phyloP scores from a whole-genome alignment of 352 stramenopile species.

The Phytophthora quininea region DNA sequence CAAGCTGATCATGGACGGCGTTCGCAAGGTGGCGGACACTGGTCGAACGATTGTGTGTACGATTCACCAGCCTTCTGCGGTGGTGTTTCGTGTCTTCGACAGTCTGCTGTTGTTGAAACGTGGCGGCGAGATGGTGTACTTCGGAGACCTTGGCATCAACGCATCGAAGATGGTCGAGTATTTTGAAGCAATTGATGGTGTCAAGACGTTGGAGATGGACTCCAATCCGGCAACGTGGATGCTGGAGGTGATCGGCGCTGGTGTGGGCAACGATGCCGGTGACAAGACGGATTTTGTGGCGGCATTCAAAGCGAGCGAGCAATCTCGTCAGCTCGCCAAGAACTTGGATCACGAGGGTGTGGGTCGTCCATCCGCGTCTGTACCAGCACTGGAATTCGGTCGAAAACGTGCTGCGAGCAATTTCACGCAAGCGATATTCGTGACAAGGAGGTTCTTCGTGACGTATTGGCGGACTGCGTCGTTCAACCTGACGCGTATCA shows the following conservation, averaged over 20 bases:
- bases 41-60: constrained; percentile 80
- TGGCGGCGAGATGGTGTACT: constrained; percentile 56
- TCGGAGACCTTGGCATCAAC: constrained; percentile 51
- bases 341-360: constrained; percentile 23
- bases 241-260: constrained; percentile 64
- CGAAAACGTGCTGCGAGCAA: constrained; percentile 29
- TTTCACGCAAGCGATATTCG: constrained; percentile 29
- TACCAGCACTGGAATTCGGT: constrained; percentile 25
- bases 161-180: constrained; percentile 45
- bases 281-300: constrained; percentile 18
- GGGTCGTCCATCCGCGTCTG: neutral
- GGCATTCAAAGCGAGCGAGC: constrained; percentile 15
- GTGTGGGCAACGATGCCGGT: constrained; percentile 34
- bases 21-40: constrained; percentile 69
- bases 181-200: constrained; percentile 53
- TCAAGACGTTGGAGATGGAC: constrained; percentile 40
- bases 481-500: constrained; percentile 76
- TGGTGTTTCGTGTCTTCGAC: constrained; percentile 62
- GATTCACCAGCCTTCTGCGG: constrained; percentile 81
- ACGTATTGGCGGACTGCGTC: constrained; percentile 81
- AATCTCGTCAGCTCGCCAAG: constrained; percentile 1
- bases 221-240: constrained; percentile 89
- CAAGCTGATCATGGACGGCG: constrained; percentile 70
- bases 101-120: constrained; percentile 68
- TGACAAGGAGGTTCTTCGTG: constrained; percentile 57